These are phyloP conservation scores for Moringa oleifera DNA, from an alignment of 345 rosid genomes.

Conservation along the genomic window DNA sequence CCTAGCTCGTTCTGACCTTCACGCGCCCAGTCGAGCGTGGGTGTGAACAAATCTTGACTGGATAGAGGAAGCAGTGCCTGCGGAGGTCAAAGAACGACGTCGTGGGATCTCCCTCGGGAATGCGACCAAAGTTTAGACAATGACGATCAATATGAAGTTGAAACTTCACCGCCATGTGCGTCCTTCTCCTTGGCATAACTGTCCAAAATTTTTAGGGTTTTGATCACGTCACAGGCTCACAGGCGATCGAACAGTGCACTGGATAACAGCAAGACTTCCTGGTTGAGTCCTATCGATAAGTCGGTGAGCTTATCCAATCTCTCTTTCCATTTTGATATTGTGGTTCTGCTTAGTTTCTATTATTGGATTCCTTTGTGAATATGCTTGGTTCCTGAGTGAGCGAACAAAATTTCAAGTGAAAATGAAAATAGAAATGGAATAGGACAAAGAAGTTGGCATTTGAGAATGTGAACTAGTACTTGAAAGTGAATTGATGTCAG, in stretches of 20 bases:
- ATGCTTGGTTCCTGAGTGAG: too few relatives aligned
- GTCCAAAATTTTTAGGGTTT: neutral
- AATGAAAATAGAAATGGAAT: neutral
- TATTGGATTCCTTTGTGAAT: neutral
- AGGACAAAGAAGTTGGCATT: neutral
- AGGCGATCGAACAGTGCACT: neutral
- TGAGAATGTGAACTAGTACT: neutral
- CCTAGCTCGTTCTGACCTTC: too few relatives aligned
- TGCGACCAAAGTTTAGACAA: neutral
- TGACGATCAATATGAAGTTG: neutral
- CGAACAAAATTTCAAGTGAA: neutral
- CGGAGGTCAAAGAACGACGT: slow-evolving; percentile 10
- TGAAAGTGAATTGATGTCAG: neutral
- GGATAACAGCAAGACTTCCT: too few relatives aligned
- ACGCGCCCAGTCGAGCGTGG: neutral
- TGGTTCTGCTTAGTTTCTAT: neutral
- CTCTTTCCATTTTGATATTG: neutral
- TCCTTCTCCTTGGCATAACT: neutral
- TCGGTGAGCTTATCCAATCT: slow-evolving; percentile 1
- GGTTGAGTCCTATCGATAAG: neutral
- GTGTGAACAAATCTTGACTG: neutral
- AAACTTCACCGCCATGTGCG: too few relatives aligned
- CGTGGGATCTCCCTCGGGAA: neutral
- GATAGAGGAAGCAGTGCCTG: neutral
- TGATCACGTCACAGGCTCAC: neutral